Evolutionary conservation across 768 basidiomycete genomes (phyloP), one percentile per base, ranked within the genome.

Genomic region (Amanita rimosa): DNA sequence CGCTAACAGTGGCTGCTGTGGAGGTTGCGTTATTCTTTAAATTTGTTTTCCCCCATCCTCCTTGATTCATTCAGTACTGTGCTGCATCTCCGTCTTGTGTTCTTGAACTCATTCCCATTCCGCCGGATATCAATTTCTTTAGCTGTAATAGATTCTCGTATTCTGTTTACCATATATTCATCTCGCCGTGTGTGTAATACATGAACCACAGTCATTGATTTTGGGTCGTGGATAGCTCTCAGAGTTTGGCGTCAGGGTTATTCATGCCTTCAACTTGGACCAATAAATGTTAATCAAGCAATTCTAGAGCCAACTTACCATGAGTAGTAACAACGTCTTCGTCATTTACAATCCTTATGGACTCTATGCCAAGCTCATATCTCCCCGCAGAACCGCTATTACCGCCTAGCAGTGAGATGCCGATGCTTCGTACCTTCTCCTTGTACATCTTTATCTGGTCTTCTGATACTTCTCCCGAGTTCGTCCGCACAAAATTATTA

Each of bases 341-440:
- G 45, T 85, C 78, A 50, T 90, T 88, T 22, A 89, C 82, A n/a
- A 85, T 77, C 47, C 82, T 73, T 50, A 95, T 85, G 1, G 78
- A 80, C 55, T 90, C 85, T 39, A 94, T 72, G 3, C 85, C 86
- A 0, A 95, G 74, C 55, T 94, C 92, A 57, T 85, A 95, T 22
- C 69, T 67, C 2, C 92, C 92, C 36, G 79, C 70, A 7, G 79
- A 68, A 11, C 81, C 77, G 48, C 85, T 81, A 48, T 87, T 89
- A 2, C 89, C 88, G 10, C 92, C 94, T 3, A 98, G 69, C 13
- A 97, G 65, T 1, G 89, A 89, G 31, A 97, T 83, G 1, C 93
- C 93, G 14, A 97, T 71, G 4, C 86, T 86, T 43, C 84, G 74
- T 13, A 98, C 66, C 39, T 75, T 78, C 44, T 87, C 81, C 11